These are phyloP conservation scores for Ballota nigra DNA, from an alignment of 257 asterid genomes.

Conservation along the genomic window DNA sequence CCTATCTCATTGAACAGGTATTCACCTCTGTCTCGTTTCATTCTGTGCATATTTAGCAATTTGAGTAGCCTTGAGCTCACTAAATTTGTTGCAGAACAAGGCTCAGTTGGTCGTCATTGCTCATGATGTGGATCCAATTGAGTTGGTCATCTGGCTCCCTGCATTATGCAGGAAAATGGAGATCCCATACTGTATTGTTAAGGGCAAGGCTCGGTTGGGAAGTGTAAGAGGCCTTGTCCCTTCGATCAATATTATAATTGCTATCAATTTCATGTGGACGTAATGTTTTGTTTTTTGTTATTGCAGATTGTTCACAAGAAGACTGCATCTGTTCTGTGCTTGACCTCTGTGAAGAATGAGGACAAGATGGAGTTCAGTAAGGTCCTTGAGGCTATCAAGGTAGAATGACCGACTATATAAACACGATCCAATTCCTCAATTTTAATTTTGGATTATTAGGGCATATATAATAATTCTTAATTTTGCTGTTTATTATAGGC, in stretches of 20 bases:
- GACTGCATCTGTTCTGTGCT: conserved; percentile 48
- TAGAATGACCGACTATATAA: too few relatives aligned
- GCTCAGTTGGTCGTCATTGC: conserved; percentile 64
- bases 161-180: conserved; percentile 68
- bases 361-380: conserved; percentile 60
- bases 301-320: conserved; percentile 57
- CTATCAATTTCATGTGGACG: too few relatives aligned
- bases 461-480: too few relatives aligned
- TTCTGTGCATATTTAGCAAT: not conserved
- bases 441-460: too few relatives aligned
- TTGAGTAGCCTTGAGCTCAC: not conserved
- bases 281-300: not conserved
- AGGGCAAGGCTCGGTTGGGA: conserved; percentile 59
- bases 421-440: too few relatives aligned
- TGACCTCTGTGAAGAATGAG: conserved; percentile 61
- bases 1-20: conserved; percentile 62
- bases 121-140: conserved; percentile 66
- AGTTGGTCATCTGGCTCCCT: conserved; percentile 65
- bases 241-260: too few relatives aligned
- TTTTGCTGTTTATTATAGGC: conserved; percentile 27
- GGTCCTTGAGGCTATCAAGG: conserved; percentile 53
- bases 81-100: conserved; percentile 37
- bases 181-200: conserved; percentile 61
- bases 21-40: too few relatives aligned
- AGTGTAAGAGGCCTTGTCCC: conserved; percentile 31